Conservation (phyloP, 2,329 filamentous ascomycete species). For the Chrysosporium queenslandicum region DNA sequence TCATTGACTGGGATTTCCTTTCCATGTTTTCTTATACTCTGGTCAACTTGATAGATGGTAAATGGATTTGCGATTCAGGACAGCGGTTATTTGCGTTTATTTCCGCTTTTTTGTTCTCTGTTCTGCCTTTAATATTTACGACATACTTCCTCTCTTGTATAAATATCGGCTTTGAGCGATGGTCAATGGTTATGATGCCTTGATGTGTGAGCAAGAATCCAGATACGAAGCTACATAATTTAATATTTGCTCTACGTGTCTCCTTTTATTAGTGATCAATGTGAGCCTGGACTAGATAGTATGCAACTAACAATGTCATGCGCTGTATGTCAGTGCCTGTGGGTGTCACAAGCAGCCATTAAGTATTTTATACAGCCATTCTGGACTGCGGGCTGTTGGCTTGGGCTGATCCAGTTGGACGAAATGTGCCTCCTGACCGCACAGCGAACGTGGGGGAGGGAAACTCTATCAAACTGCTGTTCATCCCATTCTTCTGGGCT, state of each 20-base stretch:
- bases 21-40: not conserved
- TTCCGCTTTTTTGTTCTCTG: not conserved
- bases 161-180: conserved; percentile 11
- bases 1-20: not conserved
- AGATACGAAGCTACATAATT: not conserved
- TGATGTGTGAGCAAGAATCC: not conserved
- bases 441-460: no score
- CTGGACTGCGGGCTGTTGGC: no score
- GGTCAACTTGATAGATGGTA: not conserved
- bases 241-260: not conserved
- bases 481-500: no score
- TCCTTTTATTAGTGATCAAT: not conserved
- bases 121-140: not conserved
- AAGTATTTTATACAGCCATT: no score
- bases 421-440: no score
- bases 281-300: no score
- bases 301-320: no score
- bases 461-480: no score
- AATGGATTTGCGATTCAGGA: not conserved
- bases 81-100: not conserved
- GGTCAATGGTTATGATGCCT: conserved; percentile 3
- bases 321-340: no score
- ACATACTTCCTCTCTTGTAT: conserved; percentile 9
- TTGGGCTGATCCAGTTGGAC: no score
- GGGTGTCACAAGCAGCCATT: no score